These are phyloP conservation scores for Aspergillus bridgeri DNA, from an alignment of 495 filamentous ascomycete genomes.

Conservation along the genomic window DNA sequence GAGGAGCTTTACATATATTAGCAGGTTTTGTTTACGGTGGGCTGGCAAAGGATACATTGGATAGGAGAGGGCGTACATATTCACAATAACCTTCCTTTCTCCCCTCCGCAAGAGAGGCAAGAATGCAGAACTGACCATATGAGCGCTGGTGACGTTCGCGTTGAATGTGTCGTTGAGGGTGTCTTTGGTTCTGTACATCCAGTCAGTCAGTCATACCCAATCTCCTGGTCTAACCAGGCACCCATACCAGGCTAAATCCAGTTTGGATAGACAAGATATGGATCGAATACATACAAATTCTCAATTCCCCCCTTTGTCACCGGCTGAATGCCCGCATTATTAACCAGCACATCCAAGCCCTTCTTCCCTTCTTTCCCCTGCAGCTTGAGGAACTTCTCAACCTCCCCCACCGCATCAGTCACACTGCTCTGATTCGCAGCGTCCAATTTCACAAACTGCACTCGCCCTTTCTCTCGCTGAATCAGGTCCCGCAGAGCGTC, in stretches of 20 bases:
- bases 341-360: slow-evolving; percentile 41
- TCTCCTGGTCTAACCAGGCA: too few species aligned
- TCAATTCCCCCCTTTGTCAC: slow-evolving; percentile 21
- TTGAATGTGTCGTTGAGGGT: slow-evolving; percentile 30
- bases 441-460: slow-evolving; percentile 30
- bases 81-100: slow-evolving; percentile 34
- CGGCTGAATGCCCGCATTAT: slow-evolving; percentile 34
- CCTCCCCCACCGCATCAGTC: slow-evolving; percentile 20
- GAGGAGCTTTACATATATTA: slow-evolving; percentile 24
- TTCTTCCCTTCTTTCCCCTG: slow-evolving; percentile 7
- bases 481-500: slow-evolving; percentile 26
- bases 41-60: background rate
- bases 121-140: slow-evolving; percentile 33
- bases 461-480: slow-evolving; percentile 19
- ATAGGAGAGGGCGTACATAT: slow-evolving; percentile 28
- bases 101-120: slow-evolving; percentile 37
- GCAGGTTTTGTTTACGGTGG: background rate
- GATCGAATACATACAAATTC: slow-evolving; percentile 18
- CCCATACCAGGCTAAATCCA: too few species aligned
- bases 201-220: too few species aligned
- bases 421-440: slow-evolving; percentile 24
- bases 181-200: too few species aligned
- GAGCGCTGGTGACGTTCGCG: slow-evolving; percentile 36
- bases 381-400: slow-evolving; percentile 17
- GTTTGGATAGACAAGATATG: too few species aligned